phyloP scores from a whole-genome alignment of 2,329 filamentous ascomycete species.

The Chrysoporthe deuterocubensis region DNA sequence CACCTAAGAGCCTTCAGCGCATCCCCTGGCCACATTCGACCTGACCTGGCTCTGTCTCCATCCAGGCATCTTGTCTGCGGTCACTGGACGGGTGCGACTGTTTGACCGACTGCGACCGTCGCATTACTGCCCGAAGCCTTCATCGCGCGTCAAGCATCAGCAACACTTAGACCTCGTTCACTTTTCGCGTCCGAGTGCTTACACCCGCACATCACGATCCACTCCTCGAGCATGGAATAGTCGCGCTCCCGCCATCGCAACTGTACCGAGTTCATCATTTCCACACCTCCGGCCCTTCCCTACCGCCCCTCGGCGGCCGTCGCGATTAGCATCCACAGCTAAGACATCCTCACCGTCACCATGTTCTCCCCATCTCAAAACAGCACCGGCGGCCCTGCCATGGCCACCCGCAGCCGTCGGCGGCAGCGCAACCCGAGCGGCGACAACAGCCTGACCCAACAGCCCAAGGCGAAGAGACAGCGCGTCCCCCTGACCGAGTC shows the following conservation, averaged over 20 bases:
- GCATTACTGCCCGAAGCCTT: not conserved
- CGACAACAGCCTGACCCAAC: slow-evolving; percentile 54
- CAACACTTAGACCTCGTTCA: not conserved
- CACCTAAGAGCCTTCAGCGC: not conserved
- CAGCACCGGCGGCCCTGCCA: slow-evolving; percentile 57
- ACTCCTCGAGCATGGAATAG: slow-evolving; percentile 26
- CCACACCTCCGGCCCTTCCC: not conserved
- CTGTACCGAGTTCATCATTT: slow-evolving; percentile 15
- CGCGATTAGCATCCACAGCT: slow-evolving; percentile 20
- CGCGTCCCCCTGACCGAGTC: slow-evolving; percentile 61
- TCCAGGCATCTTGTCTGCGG: not conserved
- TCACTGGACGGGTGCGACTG: not conserved
- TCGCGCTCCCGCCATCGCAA: slow-evolving; percentile 4
- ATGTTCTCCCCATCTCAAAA: slow-evolving; percentile 64
- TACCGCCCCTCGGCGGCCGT: slow-evolving; percentile 11
- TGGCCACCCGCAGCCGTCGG: slow-evolving; percentile 63
- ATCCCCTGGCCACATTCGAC: not conserved
- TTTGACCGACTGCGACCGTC: not conserved
- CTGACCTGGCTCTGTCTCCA: not conserved
- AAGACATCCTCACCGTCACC: slow-evolving; percentile 30
- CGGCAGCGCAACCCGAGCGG: slow-evolving; percentile 63
- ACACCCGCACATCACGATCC: slow-evolving; percentile 5
- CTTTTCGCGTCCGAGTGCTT: not conserved
- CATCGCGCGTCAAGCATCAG: not conserved
- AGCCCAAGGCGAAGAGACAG: slow-evolving; percentile 68